Conservation (phyloP, 352 stramenopile genomes). For the Paralagenidium karlingii region DNA sequence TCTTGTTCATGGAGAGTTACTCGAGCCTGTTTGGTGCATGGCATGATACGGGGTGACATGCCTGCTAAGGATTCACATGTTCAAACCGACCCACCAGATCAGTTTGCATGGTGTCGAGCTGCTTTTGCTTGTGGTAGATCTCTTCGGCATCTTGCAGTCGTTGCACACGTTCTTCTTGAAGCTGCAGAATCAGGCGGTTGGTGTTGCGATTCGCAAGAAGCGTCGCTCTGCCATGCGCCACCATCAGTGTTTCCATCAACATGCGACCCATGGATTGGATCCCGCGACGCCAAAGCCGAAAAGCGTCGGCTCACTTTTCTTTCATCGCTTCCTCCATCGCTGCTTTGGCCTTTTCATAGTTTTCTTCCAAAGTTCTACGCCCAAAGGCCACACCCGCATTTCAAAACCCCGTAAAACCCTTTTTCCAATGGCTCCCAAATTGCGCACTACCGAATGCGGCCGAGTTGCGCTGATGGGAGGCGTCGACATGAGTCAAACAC, state of each 20-base stretch:
- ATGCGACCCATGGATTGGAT: not conserved
- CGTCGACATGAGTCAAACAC: not conserved
- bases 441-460: conserved; percentile 28
- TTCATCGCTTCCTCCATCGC: conserved; percentile 51
- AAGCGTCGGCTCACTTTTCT: conserved; percentile 43
- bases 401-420: not conserved
- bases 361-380: conserved; percentile 41
- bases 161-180: conserved; percentile 65
- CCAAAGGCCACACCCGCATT: not conserved
- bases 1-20: too few relatives aligned
- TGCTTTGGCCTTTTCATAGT: conserved; percentile 45
- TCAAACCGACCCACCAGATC: conserved; percentile 44
- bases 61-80: too few relatives aligned
- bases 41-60: too few relatives aligned
- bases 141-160: conserved; percentile 65
- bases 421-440: too few relatives aligned
- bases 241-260: not conserved
- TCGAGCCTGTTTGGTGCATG: too few relatives aligned
- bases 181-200: conserved; percentile 51
- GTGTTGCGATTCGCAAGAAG: conserved; percentile 60
- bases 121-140: conserved; percentile 72
- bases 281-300: not conserved
- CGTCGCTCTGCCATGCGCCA: conserved; percentile 20
- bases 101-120: conserved; percentile 32
- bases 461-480: conserved; percentile 56